Evolutionary conservation across 495 filamentous ascomycete genomes (phyloP), one percentile per base, ranked within the genome.

Genomic region (Trichocladium uniseriatum): DNA sequence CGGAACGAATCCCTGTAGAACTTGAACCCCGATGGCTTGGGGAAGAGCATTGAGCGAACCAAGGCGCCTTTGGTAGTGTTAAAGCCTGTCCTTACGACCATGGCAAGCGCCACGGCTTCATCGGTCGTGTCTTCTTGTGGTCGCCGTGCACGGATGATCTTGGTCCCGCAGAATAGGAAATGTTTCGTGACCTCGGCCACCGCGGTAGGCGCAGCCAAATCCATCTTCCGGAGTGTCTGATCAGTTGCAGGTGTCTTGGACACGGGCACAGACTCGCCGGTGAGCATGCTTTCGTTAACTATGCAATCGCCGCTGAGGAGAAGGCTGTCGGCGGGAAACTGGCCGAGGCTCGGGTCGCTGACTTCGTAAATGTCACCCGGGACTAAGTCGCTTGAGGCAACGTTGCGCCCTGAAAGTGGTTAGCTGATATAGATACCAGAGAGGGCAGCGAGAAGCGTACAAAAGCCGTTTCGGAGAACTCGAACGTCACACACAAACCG

Each of bases 201-300:
- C 34, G 96, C 80, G 0, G 89, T 82, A 4, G 87, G 81, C 14
- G 88, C 83, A 51, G 75, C 78, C 21, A 95, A 71, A 57, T 94
- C 79, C 44, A 99, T 71, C 40, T 75, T 68, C 13, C 70, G 70
- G 7, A 99, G 76, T 10, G 88, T 79, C 52, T 89, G 83, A 58
- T 95, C 81, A n/a, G 80, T 90, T 6, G 86, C 79, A 5, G 94
- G 89, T 5, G 75, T 77, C 64, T 99, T 99, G 9, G 90, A 94
- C 4, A 97, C 90, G 6, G 94, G 94, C 22, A 99, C 87, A 43
- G 94, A 97, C 73, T 99, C 94, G 38, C 89, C 90, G 34, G 94
- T 99, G 27, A 99, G 80, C 94, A 99, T 99, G 72, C 91, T 96
- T 65, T 99, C 94, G 63, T 99, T 99, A 51, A 99, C 89, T 53